A percentile compares a stretch with the other conserved stretches of the same genome.
phyloP scores from a whole-genome alignment of 2,329 filamentous ascomycete genomes.

The Pyricularia grisea region DNA sequence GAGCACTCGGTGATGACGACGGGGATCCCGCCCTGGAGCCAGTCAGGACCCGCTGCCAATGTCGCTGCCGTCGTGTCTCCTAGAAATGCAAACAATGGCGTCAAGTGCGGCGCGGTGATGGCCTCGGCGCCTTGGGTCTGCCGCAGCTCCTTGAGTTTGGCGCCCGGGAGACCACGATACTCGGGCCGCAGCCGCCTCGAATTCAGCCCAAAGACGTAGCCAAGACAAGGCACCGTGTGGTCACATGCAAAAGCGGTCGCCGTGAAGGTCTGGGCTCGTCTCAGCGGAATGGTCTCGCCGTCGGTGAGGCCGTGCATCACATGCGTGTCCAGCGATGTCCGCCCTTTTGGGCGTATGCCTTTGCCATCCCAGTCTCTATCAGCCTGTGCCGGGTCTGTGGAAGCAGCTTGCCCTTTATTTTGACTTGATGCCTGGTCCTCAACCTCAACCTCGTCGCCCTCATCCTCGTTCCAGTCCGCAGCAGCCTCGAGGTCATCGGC shows the following conservation, averaged over 20 bases:
- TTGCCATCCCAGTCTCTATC: constrained; percentile 5
- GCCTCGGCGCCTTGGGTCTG: constrained; percentile 19
- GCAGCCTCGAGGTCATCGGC: constrained; percentile 12
- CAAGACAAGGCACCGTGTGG: constrained; percentile 36
- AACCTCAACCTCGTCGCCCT: not conserved
- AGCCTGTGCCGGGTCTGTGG: not conserved
- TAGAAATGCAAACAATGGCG: constrained; percentile 35
- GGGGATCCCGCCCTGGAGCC: constrained; percentile 27
- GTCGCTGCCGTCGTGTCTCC: constrained; percentile 34
- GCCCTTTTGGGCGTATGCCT: not conserved
- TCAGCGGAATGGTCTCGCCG: constrained; percentile 26
- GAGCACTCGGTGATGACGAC: constrained; percentile 42
- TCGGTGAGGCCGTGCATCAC: constrained; percentile 24
- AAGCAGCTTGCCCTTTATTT: not conserved
- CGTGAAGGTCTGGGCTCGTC: constrained; percentile 24
- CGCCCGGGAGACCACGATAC: constrained; percentile 23
- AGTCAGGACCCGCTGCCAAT: constrained; percentile 21
- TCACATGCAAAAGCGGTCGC: constrained; percentile 34
- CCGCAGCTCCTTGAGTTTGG: constrained; percentile 27
- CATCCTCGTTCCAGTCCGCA: not conserved
- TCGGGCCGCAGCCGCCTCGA: constrained; percentile 28
- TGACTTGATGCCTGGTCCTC: not conserved
- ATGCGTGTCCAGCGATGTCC: constrained; percentile 23
- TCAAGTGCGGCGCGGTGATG: constrained; percentile 28
- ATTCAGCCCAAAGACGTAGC: constrained; percentile 33